A percentile compares a stretch with the other conserved stretches of the same genome.
phyloP scores from a whole-genome alignment of 306 rosid genomes.

The Fagus sylvatica region DNA sequence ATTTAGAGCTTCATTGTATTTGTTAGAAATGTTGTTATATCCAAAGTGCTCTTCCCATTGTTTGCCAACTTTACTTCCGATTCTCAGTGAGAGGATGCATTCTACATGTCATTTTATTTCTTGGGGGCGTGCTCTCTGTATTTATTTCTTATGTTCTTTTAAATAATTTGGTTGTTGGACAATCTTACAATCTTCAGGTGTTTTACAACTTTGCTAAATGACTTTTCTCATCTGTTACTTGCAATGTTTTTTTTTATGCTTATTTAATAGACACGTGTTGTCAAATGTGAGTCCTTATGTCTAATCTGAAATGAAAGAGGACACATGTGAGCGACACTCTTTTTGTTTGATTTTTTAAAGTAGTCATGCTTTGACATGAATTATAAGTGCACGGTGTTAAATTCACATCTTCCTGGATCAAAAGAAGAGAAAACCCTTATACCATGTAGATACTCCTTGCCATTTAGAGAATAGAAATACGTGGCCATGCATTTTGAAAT shows the following conservation, averaged over 20 bases:
- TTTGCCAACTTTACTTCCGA: neutral
- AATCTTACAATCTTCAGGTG: neutral
- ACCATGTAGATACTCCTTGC: neutral
- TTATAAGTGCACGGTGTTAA: neutral
- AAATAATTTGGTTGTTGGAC: neutral
- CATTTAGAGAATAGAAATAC: neutral
- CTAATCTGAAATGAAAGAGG: neutral
- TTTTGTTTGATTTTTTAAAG: neutral
- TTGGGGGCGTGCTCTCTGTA: neutral
- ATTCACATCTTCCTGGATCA: neutral
- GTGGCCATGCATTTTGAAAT: neutral
- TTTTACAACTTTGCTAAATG: neutral
- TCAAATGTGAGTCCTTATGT: neutral
- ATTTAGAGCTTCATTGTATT: slow-evolving; percentile 1
- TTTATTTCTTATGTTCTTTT: neutral
- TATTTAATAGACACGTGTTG: neutral
- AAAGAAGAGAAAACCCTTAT: neutral
- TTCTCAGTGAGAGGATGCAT: neutral
- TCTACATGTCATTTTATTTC: neutral
- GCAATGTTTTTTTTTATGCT: neutral
- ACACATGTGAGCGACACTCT: neutral
- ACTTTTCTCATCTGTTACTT: neutral
- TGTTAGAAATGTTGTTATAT: slow-evolving; percentile 9
- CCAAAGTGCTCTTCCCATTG: neutral
- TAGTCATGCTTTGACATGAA: neutral